A percentile compares a stretch with the other conserved stretches of the same genome.
Evolutionary conservation across 192 early-diverging fungal species (phyloP).

Genomic region (Obelidium mucronatum): DNA sequence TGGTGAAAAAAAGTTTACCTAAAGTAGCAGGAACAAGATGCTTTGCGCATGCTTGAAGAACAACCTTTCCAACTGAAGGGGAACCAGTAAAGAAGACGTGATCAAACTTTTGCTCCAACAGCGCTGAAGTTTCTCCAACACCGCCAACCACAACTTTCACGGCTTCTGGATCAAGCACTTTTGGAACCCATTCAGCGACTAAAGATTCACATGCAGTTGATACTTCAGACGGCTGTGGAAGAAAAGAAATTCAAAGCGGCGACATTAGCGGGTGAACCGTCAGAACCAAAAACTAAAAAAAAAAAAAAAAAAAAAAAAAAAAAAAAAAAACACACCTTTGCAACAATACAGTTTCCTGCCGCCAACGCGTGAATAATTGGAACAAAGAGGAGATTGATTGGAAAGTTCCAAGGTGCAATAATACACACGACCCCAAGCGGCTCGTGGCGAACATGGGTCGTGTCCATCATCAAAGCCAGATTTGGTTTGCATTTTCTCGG

Average conservation of each 20-base stretch:
- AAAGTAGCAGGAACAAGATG: conserved; percentile 78
- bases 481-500: background rate
- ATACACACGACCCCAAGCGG: conserved; percentile 81
- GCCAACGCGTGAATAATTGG: conserved; percentile 87
- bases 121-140: conserved; percentile 69
- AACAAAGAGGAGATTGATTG: conserved; percentile 67
- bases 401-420: conserved; percentile 51
- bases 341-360: conserved; percentile 80
- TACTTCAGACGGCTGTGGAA: conserved; percentile 79
- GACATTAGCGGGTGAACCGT: conserved; percentile 76
- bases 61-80: conserved; percentile 75
- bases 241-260: conserved; percentile 78
- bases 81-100: conserved; percentile 94
- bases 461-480: conserved; percentile 21
- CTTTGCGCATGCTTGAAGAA: conserved; percentile 84
- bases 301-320: too few relatives aligned
- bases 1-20: too few relatives aligned
- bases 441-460: conserved; percentile 48
- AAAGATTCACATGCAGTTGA: conserved; percentile 66
- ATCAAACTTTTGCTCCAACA: conserved; percentile 83
- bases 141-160: conserved; percentile 79
- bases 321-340: too few relatives aligned
- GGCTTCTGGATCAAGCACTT: conserved; percentile 74
- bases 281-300: too few relatives aligned
- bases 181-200: conserved; percentile 67